phyloP scores from a whole-genome alignment of 257 asterid genomes.

The Vinca minor region DNA sequence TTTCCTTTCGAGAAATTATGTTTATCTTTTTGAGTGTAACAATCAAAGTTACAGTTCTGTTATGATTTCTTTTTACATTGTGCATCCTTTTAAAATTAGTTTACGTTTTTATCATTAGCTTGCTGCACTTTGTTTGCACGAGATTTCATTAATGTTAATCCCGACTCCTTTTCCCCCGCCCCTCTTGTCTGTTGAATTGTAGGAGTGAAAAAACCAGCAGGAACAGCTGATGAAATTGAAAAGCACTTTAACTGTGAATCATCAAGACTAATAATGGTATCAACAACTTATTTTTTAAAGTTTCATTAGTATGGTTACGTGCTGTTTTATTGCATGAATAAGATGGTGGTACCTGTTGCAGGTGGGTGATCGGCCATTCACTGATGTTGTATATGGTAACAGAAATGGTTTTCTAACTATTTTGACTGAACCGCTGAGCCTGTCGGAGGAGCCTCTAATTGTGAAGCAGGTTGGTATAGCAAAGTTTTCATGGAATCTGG shows the following conservation, averaged over 20 bases:
- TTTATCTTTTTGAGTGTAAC: no score
- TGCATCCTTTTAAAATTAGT: neutral
- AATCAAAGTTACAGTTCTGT: neutral
- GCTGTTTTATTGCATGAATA: neutral
- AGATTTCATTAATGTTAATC: neutral
- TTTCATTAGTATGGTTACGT: neutral
- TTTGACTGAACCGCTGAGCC: constrained; percentile 78
- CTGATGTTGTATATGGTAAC: constrained; percentile 84
- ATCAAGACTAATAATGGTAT: constrained; percentile 72
- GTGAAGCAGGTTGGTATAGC: constrained; percentile 62
- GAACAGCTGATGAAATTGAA: constrained; percentile 87
- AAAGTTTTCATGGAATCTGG: constrained; percentile 7
- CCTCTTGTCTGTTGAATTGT: constrained; percentile 10
- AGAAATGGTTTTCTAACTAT: constrained; percentile 76
- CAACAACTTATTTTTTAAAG: constrained; percentile 4
- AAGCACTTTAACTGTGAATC: constrained; percentile 75
- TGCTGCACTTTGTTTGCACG: neutral
- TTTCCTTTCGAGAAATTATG: neutral
- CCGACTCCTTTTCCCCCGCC: neutral
- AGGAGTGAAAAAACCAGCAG: constrained; percentile 88
- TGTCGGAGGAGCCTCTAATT: constrained; percentile 66
- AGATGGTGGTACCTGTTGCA: constrained; percentile 26
- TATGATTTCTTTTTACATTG: neutral
- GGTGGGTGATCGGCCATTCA: constrained; percentile 98
- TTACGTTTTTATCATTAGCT: neutral